Base-by-base conservation (phyloP, 331 rosid genomes). In the Phaseolus coccineus region DNA sequence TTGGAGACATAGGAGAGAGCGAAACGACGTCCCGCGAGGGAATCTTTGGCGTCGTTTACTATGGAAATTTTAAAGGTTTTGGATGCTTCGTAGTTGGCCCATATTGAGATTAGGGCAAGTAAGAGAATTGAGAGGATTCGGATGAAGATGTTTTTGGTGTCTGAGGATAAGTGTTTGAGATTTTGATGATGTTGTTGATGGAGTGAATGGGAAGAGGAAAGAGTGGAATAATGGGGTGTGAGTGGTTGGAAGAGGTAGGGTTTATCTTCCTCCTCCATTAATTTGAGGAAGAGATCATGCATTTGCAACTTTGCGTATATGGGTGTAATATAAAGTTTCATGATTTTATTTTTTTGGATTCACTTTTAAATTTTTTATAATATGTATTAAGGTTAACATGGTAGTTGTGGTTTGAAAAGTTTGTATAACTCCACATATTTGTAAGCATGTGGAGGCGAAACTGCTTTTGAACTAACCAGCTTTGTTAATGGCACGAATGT, bases 31-130 rank as follows among this genome's bases (percentile, higher is more conserved):
- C 89, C 85, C 0, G 89, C 84, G 0, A 64, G 77, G 51, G 90
- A 85, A 48, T 80, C 78, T 28, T 42, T 58, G n/a, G 77, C 62
- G 63, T 85, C 85, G 84, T 94, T 94, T 55, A 87, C 14, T 53
- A 89, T 51, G 48, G 81, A 76, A 25, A 91, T 25, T 13, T 80
- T 63, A 28, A 94, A 94, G 63, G 87, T 84, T 67, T 92, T 92
- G 46, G 97, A 90, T 4, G 91, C 92, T 64, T 89, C 92, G 14
- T 78, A 85, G 74, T 86, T 87, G 28, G 91, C 93, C 93, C 92
- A 94, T 1, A 90, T 1, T 14, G 93, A 82, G 65, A 89, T 74
- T 1, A 77, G 0, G 39, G 85, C 87, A 6, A 88, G 40, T 3
- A 78, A 48, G 57, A 91, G 22, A 40, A 89, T 3, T 14, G 48